Percentiles rank a stretch among this genome's conserved stretches.
Conservation (phyloP, 192 early-diverging fungal species). For the Umbelopsis isabellina region DNA sequence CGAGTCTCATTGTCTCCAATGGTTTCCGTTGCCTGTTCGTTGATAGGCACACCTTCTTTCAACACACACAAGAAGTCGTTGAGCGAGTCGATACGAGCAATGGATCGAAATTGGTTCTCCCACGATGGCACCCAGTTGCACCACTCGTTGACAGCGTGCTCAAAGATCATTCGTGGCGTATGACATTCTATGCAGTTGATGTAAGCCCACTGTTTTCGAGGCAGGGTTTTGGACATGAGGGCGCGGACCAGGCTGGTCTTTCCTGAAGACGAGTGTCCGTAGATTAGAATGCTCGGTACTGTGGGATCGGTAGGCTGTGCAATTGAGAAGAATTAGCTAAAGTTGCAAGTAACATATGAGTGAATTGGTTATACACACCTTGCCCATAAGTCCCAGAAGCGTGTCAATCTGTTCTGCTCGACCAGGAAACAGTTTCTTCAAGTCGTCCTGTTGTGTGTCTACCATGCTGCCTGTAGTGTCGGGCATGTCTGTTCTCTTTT, state of each 20-base stretch:
- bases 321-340: background rate
- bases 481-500: background rate
- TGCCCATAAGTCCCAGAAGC: slow-evolving; percentile 48
- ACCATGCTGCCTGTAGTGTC: background rate
- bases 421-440: slow-evolving; percentile 45
- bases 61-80: slow-evolving; percentile 69
- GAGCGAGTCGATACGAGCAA: slow-evolving; percentile 64
- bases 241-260: slow-evolving; percentile 49
- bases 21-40: background rate
- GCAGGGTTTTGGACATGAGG: slow-evolving; percentile 23
- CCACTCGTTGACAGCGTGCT: slow-evolving; percentile 73
- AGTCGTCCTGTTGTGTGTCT: slow-evolving; percentile 6
- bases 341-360: background rate
- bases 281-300: slow-evolving; percentile 49
- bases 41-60: slow-evolving; percentile 22
- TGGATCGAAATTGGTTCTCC: slow-evolving; percentile 51
- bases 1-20: slow-evolving; percentile 12
- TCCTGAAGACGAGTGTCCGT: slow-evolving; percentile 54
- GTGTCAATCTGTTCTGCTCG: slow-evolving; percentile 46
- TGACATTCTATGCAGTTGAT: slow-evolving; percentile 80
- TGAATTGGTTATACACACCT: slow-evolving; percentile 26
- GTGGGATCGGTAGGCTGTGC: slow-evolving; percentile 36
- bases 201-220: slow-evolving; percentile 48
- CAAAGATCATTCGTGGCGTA: slow-evolving; percentile 77
- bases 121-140: slow-evolving; percentile 48